Base-by-base conservation (phyloP, 2,329 filamentous ascomycete genomes). In the Penicillium italicum region DNA sequence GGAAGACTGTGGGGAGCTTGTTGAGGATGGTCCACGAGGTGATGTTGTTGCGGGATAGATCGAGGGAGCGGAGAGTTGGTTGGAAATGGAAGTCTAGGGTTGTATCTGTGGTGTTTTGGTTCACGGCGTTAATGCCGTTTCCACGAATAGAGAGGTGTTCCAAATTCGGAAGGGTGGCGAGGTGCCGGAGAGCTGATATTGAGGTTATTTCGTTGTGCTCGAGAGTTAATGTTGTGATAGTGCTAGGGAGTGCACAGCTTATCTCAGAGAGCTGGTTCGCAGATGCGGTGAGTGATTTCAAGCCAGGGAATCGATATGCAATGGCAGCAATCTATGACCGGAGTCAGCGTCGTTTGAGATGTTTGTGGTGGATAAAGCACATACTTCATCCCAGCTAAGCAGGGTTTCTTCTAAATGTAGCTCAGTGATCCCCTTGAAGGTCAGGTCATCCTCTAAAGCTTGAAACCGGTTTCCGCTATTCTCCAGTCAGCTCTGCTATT, bases 21-120 rank as follows among this genome's bases (percentile, higher is more conserved):
- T 96, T 86, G 61, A 96, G 79, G 69, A 95, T 90, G 30, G 73
- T 67, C 90, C 91, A 97, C 18, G 80, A 80, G 16, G 79, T 70
- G 30, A 93, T 80, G 16, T 79, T 74, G 73, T 93, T 93, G 71
- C 86, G 85, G 1, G 89, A 91, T 18, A 93, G 70, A 69, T 92
- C 89, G 16, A 93, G 74, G 58, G 88, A 88, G 42, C 80, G 79
- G 6, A 91, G 69, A 1, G 72, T 80, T 0, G 71, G 42, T 4
- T 83, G 70, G 64, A 90, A 87, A 8, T 79, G 65, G 5, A 84
- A 65, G 43, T 59, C 47, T 75, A 1, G 71, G 54, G 7, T 67
- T 62, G 9, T 70, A 59, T 14, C 71, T 48, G 24, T 70, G 53
- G 52, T 50, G 16, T 68, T 63, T 24, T 81, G 54, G 70, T 65